These are phyloP conservation scores for Ogataea degrootiae DNA, from an alignment of 805 yeast species.

Conservation along the genomic window DNA sequence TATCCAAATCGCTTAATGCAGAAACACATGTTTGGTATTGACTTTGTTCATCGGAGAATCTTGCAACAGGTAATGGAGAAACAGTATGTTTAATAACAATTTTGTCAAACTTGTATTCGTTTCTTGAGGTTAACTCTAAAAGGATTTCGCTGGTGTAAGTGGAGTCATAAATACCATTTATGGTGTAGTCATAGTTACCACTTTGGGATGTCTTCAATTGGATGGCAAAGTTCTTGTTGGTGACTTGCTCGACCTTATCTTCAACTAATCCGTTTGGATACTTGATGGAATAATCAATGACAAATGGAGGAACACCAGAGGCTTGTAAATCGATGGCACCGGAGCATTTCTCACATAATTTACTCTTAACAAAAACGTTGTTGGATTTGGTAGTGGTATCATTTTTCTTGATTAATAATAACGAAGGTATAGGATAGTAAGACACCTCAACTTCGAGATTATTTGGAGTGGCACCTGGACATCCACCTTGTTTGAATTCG, in stretches of 20 bases:
- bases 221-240: constrained; percentile 34
- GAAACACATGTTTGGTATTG: constrained; percentile 28
- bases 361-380: constrained; percentile 6
- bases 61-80: constrained; percentile 55
- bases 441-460: constrained; percentile 19
- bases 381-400: constrained; percentile 1
- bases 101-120: constrained; percentile 24
- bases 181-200: constrained; percentile 60
- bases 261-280: constrained; percentile 51
- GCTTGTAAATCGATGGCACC: constrained; percentile 35
- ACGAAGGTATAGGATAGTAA: constrained; percentile 28
- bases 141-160: constrained; percentile 45
- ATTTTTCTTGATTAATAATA: constrained; percentile 10
- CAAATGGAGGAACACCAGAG: constrained; percentile 59
- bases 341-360: constrained; percentile 23
- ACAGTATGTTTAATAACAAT: constrained; percentile 49
- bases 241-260: constrained; percentile 38
- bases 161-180: constrained; percentile 62
- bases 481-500: constrained; percentile 38
- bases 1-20: constrained; percentile 17
- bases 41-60: constrained; percentile 14
- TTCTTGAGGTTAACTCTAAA: constrained; percentile 19
- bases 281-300: constrained; percentile 59
- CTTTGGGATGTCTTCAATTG: constrained; percentile 37
- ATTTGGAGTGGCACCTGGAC: constrained; percentile 36